Evolutionary conservation across 345 rosid genomes (phyloP).

Genomic region (Brassica cretica): DNA sequence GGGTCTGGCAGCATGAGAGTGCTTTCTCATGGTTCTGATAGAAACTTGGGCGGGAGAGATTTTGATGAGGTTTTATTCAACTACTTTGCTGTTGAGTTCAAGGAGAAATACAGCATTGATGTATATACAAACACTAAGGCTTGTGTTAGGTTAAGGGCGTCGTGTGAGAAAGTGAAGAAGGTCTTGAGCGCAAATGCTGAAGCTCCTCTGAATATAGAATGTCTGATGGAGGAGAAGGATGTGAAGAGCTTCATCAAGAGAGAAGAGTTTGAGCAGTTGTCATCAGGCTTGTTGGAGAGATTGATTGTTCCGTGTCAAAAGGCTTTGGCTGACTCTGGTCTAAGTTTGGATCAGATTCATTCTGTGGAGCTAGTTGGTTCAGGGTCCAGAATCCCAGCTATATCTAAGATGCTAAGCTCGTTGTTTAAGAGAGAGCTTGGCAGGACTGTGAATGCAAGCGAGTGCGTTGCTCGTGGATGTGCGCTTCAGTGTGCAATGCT

Average conservation of each 20-base stretch:
- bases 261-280: constrained; percentile 60
- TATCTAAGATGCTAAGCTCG: constrained; percentile 47
- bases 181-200: constrained; percentile 71
- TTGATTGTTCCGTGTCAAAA: constrained; percentile 53
- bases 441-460: constrained; percentile 67
- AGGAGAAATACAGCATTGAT: constrained; percentile 59
- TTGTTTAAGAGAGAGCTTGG: constrained; percentile 58
- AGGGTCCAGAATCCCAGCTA: constrained; percentile 66
- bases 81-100: constrained; percentile 54
- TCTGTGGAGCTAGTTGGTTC: constrained; percentile 76
- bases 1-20: constrained; percentile 57
- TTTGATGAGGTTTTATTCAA: constrained; percentile 59
- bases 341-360: constrained; percentile 51
- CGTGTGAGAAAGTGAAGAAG: constrained; percentile 71
- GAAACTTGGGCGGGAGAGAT: constrained; percentile 60
- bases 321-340: constrained; percentile 59
- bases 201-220: constrained; percentile 65
- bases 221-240: constrained; percentile 74
- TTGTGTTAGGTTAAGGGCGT: constrained; percentile 54
- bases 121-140: constrained; percentile 60
- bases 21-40: constrained; percentile 58
- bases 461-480: constrained; percentile 72
- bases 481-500: constrained; percentile 81
- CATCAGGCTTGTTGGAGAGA: constrained; percentile 53
- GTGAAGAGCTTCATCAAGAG: constrained; percentile 65